Percentiles rank a stretch among this genome's conserved stretches.
These are phyloP conservation scores for Houttuynia cordata DNA, from an alignment of 164 flowering plant species.

Conservation along the genomic window DNA sequence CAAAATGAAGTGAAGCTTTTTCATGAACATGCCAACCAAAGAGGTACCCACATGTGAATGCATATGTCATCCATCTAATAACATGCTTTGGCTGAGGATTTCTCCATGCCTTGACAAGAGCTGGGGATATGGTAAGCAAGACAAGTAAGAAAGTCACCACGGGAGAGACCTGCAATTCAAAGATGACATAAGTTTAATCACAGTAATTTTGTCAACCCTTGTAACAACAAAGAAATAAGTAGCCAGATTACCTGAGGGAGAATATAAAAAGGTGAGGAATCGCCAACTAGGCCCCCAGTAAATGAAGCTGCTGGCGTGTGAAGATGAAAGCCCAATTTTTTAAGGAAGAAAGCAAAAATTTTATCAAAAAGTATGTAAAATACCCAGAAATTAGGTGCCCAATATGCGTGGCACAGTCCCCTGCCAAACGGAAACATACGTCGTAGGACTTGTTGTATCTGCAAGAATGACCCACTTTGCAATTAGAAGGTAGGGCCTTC, in stretches of 20 bases:
- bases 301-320: slow-evolving; percentile 66
- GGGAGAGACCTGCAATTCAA: slow-evolving; percentile 64
- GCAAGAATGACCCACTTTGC: slow-evolving; percentile 16
- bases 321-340: slow-evolving; percentile 54
- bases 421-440: slow-evolving; percentile 98
- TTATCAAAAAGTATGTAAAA: slow-evolving; percentile 80
- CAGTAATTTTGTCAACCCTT: not conserved
- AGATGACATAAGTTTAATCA: slow-evolving; percentile 2
- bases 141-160: slow-evolving; percentile 57
- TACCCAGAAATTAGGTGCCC: slow-evolving; percentile 99
- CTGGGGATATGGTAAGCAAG: slow-evolving; percentile 61
- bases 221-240: not conserved
- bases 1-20: slow-evolving; percentile 94
- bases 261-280: slow-evolving; percentile 72
- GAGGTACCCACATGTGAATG: slow-evolving; percentile 79
- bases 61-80: slow-evolving; percentile 81
- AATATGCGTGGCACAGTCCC: slow-evolving; percentile 97
- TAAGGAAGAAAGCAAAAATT: slow-evolving; percentile 44
- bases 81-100: slow-evolving; percentile 51
- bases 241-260: slow-evolving; percentile 57
- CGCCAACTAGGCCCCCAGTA: slow-evolving; percentile 91
- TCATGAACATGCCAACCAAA: slow-evolving; percentile 99
- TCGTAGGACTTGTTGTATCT: slow-evolving; percentile 70
- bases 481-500: not conserved
- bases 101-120: slow-evolving; percentile 70